phyloP scores from a whole-genome alignment of 108 stramenopile species.

The Fragilaria crotonensis region DNA sequence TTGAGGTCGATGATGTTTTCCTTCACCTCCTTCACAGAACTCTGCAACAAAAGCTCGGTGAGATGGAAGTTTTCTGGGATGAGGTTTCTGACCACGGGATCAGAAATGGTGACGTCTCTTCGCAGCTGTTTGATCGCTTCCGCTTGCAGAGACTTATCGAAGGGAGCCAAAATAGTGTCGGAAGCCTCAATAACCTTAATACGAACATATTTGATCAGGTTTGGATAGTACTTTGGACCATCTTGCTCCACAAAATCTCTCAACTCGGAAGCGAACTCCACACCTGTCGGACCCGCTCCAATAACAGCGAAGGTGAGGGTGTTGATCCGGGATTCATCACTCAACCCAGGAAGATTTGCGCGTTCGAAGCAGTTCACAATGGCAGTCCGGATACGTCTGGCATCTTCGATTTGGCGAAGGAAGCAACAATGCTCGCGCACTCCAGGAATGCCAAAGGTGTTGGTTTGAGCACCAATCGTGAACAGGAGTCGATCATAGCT shows the following conservation, averaged over 20 bases:
- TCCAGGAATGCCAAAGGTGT: conserved; percentile 91
- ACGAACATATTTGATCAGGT: conserved; percentile 71
- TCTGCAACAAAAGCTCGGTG: conserved; percentile 74
- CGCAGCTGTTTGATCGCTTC: conserved; percentile 77
- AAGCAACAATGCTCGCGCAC: conserved; percentile 90
- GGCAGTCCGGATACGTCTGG: conserved; percentile 68
- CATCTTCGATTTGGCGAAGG: conserved; percentile 85
- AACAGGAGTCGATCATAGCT: conserved; percentile 82
- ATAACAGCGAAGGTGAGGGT: conserved; percentile 89
- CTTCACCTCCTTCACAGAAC: conserved; percentile 84
- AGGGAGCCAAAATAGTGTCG: conserved; percentile 73
- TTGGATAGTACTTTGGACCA: conserved; percentile 83
- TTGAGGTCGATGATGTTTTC: conserved; percentile 63
- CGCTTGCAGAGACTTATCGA: conserved; percentile 82
- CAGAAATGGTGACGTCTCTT: conserved; percentile 35
- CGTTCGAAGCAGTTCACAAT: conserved; percentile 94
- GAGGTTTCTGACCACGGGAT: conserved; percentile 30
- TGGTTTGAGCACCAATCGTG: conserved; percentile 90
- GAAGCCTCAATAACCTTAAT: conserved; percentile 94
- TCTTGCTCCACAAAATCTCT: conserved; percentile 92
- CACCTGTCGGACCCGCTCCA: conserved; percentile 93
- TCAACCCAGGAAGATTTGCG: conserved; percentile 77
- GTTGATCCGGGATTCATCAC: conserved; percentile 53
- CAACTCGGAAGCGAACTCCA: conserved; percentile 91
- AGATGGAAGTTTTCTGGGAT: conserved; percentile 54